Conservation (phyloP, 352 stramenopile genomes). For the Pythium rishiriense region DNA sequence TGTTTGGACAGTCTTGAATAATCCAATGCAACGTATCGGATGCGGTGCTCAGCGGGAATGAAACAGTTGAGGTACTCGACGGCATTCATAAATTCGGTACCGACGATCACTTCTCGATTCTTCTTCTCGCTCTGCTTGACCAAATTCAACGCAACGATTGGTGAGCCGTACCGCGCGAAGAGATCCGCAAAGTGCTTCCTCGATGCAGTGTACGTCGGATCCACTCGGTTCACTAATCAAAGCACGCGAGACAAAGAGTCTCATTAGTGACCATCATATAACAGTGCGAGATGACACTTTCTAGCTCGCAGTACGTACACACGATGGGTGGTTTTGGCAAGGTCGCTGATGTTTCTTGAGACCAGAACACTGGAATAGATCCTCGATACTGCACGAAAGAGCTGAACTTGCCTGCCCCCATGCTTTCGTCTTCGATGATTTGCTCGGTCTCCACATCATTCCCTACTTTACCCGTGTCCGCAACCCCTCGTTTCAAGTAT, state of each 20-base stretch:
- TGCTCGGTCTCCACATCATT: slow-evolving; percentile 99
- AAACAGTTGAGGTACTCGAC: slow-evolving; percentile 98
- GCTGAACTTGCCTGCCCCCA: slow-evolving; percentile 92
- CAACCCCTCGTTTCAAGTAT: slow-evolving; percentile 97
- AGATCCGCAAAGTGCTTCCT: slow-evolving; percentile 94
- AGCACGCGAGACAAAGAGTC: no score
- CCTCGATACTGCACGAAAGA: slow-evolving; percentile 98
- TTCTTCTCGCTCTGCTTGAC: slow-evolving; percentile 98
- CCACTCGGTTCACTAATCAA: slow-evolving; percentile 89
- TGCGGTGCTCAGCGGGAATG: slow-evolving; percentile 89
- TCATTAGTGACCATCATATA: no score
- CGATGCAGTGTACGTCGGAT: slow-evolving; percentile 96
- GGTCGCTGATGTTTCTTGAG: slow-evolving; percentile 97
- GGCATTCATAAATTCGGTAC: slow-evolving; percentile 96
- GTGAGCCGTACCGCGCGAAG: slow-evolving; percentile 95
- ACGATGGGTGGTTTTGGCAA: slow-evolving; percentile 98
- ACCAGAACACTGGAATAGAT: slow-evolving; percentile 99
- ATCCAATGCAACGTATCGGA: slow-evolving; percentile 97
- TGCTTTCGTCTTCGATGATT: slow-evolving; percentile 91
- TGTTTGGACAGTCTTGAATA: slow-evolving; percentile 95
- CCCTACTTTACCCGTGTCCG: slow-evolving; percentile 97
- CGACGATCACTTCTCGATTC: slow-evolving; percentile 97
- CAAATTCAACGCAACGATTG: slow-evolving; percentile 97
- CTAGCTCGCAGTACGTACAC: slow-evolving; percentile 31
- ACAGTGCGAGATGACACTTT: no score